phyloP scores from a whole-genome alignment of 352 stramenopile genomes.

The Plasmopara halstedii region DNA sequence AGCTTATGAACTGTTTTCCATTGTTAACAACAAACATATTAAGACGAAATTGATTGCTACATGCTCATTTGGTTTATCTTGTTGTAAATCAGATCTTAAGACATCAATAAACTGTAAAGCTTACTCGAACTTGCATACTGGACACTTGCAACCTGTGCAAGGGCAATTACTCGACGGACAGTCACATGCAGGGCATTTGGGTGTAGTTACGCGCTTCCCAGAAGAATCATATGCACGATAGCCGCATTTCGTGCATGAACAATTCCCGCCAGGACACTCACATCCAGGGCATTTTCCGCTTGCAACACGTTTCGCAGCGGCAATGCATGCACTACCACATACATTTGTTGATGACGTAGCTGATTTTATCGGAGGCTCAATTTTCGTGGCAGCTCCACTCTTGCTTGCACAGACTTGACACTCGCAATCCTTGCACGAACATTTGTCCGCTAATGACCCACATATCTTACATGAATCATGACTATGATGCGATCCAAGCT shows the following conservation, averaged over 20 bases:
- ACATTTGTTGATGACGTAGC: conserved; percentile 15
- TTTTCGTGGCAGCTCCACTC: background rate
- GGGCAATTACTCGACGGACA: conserved; percentile 13
- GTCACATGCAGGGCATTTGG: conserved; percentile 15
- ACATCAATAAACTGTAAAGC: background rate
- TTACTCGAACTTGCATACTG: conserved; percentile 11
- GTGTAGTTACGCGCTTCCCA: background rate
- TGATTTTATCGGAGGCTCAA: conserved; percentile 18
- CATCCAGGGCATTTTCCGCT: conserved; percentile 13
- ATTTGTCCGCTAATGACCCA: conserved; percentile 17
- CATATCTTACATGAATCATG: conserved; percentile 21
- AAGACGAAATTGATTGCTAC: no score
- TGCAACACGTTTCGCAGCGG: conserved; percentile 10
- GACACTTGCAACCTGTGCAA: conserved; percentile 15
- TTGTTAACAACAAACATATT: no score
- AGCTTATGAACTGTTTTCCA: no score
- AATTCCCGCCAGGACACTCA: conserved; percentile 8
- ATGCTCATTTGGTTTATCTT: no score
- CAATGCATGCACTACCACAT: conserved; percentile 11
- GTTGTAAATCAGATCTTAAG: no score
- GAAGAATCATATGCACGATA: conserved; percentile 4
- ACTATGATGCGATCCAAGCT: conserved; percentile 1
- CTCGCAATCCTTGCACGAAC: conserved; percentile 27
- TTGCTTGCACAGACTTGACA: conserved; percentile 23
- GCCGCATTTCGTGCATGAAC: conserved; percentile 14